phyloP scores from a whole-genome alignment of 2,329 filamentous ascomycete genomes.

The Fusarium citri region DNA sequence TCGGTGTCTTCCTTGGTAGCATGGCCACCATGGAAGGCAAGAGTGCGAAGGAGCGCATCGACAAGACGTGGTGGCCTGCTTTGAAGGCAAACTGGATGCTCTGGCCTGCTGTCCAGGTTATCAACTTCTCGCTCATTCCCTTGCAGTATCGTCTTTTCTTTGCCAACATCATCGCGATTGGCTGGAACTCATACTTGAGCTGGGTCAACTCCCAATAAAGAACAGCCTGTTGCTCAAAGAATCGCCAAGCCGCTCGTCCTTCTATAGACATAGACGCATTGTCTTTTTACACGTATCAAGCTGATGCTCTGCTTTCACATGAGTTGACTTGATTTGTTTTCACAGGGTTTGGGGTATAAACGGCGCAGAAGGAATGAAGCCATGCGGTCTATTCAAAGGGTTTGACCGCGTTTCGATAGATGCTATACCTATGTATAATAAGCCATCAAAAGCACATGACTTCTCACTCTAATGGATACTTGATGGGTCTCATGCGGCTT shows the following conservation, averaged over 20 bases:
- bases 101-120: slow-evolving; percentile 86
- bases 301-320: slow-evolving; percentile 1
- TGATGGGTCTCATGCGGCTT: slow-evolving; percentile 16
- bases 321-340: slow-evolving; percentile 5
- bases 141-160: slow-evolving; percentile 85
- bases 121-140: slow-evolving; percentile 90
- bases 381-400: slow-evolving; percentile 8
- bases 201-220: slow-evolving; percentile 65
- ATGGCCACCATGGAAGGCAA: slow-evolving; percentile 86
- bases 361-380: slow-evolving; percentile 10
- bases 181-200: slow-evolving; percentile 75
- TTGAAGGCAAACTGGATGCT: slow-evolving; percentile 87
- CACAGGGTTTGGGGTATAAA: slow-evolving; percentile 18
- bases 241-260: background rate
- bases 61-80: slow-evolving; percentile 75
- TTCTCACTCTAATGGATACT: slow-evolving; percentile 4
- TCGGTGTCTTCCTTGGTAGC: slow-evolving; percentile 82
- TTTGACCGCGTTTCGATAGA: slow-evolving; percentile 29
- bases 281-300: slow-evolving; percentile 19
- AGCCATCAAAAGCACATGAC: slow-evolving; percentile 15
- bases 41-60: slow-evolving; percentile 72
- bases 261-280: slow-evolving; percentile 36
- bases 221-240: background rate
- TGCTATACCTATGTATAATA: slow-evolving; percentile 23
- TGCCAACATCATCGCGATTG: slow-evolving; percentile 82